These are phyloP conservation scores for Thraustochytrium striatum DNA, from an alignment of 352 stramenopile species.

Conservation along the genomic window DNA sequence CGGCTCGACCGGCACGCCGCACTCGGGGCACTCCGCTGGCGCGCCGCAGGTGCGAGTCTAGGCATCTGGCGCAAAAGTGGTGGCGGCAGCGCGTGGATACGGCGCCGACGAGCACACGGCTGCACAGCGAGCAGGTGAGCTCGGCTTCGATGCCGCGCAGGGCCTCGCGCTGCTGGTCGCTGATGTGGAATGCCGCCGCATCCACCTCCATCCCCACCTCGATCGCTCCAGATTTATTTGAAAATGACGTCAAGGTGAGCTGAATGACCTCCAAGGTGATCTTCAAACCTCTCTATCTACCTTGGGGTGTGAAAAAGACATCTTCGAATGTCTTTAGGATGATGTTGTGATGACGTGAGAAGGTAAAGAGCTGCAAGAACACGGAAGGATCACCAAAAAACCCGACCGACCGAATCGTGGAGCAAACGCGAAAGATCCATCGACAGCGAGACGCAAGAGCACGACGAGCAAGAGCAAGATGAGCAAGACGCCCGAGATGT, in stretches of 20 bases:
- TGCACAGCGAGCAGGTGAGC: neutral
- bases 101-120: neutral
- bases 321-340: neutral
- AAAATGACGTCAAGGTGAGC: neutral
- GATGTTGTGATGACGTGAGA: neutral
- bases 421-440: neutral
- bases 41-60: neutral
- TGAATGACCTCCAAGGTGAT: neutral
- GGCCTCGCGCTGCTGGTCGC: neutral
- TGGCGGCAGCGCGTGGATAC: neutral
- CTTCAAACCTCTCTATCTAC: neutral
- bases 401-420: neutral
- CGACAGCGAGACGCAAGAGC: no score
- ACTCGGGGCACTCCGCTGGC: neutral
- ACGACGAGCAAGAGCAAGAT: neutral
- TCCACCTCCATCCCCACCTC: neutral
- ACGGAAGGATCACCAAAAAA: neutral
- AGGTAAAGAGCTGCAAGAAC: neutral
- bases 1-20: neutral
- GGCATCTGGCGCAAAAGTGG: neutral
- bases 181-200: neutral
- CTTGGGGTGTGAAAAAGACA: neutral
- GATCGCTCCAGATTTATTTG: neutral
- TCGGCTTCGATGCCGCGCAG: neutral
- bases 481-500: slow-evolving; percentile 28